Percentiles rank a stretch among this genome's conserved stretches.
Conservation (phyloP, 2,329 filamentous ascomycete genomes). For the Calonectria hawksworthii region DNA sequence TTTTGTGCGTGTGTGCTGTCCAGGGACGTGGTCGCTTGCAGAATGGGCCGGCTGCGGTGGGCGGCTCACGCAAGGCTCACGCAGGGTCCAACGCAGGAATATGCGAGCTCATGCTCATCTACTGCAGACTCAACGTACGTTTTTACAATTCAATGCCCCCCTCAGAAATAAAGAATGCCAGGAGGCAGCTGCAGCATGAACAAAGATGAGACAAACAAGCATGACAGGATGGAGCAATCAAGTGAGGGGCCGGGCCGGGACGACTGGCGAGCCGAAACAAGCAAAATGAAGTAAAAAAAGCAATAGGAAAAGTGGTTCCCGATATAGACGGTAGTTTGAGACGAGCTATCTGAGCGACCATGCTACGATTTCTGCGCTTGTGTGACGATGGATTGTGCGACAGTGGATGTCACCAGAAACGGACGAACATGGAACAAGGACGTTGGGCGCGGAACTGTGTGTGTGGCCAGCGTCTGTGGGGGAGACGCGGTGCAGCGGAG, state of each 20-base stretch:
- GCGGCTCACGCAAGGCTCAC: constrained; percentile 37
- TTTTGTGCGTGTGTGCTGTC: neutral
- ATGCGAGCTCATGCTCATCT: constrained; percentile 16
- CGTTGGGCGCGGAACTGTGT: neutral
- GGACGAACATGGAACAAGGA: neutral
- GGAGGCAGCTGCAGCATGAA: neutral
- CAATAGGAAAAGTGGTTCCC: constrained; percentile 36
- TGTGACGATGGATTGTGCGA: constrained; percentile 21
- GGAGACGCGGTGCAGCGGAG: constrained; percentile 8
- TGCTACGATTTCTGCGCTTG: constrained; percentile 24
- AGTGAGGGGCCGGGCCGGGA: constrained; percentile 2
- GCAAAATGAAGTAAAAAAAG: neutral
- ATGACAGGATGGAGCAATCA: constrained; percentile 1
- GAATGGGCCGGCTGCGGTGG: neutral
- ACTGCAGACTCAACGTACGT: constrained; percentile 21
- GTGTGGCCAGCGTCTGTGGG: constrained; percentile 11
- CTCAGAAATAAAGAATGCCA: neutral
- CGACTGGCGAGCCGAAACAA: constrained; percentile 19
- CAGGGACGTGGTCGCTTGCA: neutral
- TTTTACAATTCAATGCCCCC: constrained; percentile 4
- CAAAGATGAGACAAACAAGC: constrained; percentile 9
- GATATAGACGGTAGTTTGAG: constrained; percentile 24
- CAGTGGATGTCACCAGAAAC: neutral
- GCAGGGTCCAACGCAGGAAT: constrained; percentile 25
- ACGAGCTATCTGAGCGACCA: constrained; percentile 24